Percentiles rank a stretch among this genome's conserved stretches.
Evolutionary conservation across 2,329 filamentous ascomycete species (phyloP).

Genomic region (Sordariomycetes sp.): DNA sequence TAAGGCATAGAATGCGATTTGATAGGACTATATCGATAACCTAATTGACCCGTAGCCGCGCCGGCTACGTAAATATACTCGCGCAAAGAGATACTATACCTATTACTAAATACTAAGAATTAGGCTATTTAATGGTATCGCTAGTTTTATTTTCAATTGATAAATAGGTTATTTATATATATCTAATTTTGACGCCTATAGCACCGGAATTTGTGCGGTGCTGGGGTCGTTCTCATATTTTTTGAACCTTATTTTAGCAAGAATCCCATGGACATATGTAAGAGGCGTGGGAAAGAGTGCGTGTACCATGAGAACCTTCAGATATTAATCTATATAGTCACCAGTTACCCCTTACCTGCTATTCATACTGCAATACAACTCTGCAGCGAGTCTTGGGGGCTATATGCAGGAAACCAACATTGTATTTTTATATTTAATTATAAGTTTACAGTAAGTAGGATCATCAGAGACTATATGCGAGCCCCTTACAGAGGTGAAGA

Average conservation of each 20-base stretch:
- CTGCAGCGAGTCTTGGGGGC: too few relatives aligned
- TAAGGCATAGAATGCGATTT: neutral
- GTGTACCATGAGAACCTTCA: neutral
- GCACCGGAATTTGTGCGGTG: neutral
- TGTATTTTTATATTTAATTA: neutral
- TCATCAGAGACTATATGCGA: neutral
- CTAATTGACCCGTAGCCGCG: too few relatives aligned
- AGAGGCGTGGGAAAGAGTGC: neutral
- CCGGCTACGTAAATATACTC: too few relatives aligned
- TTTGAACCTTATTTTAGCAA: neutral
- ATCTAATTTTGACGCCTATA: neutral
- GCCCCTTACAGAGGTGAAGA: neutral
- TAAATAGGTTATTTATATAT: neutral
- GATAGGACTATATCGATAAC: neutral
- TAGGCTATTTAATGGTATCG: neutral
- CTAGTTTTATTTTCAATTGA: neutral
- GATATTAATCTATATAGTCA: neutral
- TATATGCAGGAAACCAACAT: neutral
- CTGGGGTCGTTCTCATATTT: neutral
- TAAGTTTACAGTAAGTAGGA: neutral
- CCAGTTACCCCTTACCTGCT: neutral
- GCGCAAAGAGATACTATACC: neutral
- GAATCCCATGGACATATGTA: neutral
- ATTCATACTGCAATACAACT: neutral
- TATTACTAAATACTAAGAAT: neutral